A percentile compares a stretch with the other conserved stretches of the same genome.
phyloP scores from a whole-genome alignment of 2,329 filamentous ascomycete genomes.

The Triangularia setosa region DNA sequence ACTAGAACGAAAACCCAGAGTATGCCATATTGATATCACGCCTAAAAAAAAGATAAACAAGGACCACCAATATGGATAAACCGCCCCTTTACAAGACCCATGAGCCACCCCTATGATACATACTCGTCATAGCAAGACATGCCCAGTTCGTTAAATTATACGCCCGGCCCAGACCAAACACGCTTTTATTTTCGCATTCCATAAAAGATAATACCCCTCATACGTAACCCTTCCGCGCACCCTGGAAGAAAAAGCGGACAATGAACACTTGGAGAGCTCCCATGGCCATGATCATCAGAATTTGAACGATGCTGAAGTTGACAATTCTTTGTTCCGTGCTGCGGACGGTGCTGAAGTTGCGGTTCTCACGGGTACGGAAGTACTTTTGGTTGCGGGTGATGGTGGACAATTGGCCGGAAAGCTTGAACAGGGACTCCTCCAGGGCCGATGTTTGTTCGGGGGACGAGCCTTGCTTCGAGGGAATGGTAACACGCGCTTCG shows the following conservation, averaged over 20 bases:
- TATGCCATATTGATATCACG: neutral
- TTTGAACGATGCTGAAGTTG: constrained; percentile 95
- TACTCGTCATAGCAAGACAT: constrained; percentile 20
- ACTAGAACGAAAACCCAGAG: neutral
- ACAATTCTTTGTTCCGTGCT: constrained; percentile 95
- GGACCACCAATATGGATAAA: neutral
- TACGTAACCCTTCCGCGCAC: constrained; percentile 66
- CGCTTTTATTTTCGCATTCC: neutral
- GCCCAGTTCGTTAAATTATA: constrained; percentile 19
- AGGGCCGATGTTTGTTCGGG: constrained; percentile 85
- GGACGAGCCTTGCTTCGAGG: constrained; percentile 81
- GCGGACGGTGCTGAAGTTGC: constrained; percentile 96
- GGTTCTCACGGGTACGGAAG: constrained; percentile 97
- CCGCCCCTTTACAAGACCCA: neutral
- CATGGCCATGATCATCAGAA: constrained; percentile 89
- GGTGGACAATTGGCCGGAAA: constrained; percentile 87
- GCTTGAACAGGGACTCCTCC: constrained; percentile 92
- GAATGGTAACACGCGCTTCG: constrained; percentile 75
- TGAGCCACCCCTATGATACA: constrained; percentile 1
- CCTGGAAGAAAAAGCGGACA: constrained; percentile 96
- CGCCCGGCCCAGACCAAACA: constrained; percentile 16
- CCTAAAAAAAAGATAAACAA: neutral
- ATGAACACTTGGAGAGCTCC: constrained; percentile 94
- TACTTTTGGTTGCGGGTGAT: constrained; percentile 98
- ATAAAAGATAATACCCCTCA: constrained; percentile 35